Conservation (phyloP, 371 early-diverging fungal species). For the Amoeboaphelidium occidentale region DNA sequence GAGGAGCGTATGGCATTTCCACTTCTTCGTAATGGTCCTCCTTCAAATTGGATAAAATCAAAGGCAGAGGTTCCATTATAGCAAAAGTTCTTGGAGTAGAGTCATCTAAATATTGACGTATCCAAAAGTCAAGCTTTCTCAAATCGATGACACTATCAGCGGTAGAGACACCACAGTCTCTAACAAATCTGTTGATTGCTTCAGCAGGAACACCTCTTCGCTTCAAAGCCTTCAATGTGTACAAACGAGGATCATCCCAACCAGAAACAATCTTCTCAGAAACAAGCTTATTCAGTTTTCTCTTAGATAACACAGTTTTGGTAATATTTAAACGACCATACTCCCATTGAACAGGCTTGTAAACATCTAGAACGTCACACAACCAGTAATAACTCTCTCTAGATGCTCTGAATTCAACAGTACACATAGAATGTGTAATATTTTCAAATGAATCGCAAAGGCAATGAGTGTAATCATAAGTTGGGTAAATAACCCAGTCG, state of each 20-base stretch:
- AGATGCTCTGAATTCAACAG: conserved; percentile 85
- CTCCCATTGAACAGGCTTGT: conserved; percentile 99
- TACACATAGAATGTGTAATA: conserved; percentile 98
- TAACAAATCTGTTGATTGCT: conserved; percentile 96
- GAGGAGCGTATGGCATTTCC: conserved; percentile 62
- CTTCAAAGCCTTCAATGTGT: conserved; percentile 86
- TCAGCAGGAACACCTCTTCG: conserved; percentile 95
- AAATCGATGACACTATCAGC: conserved; percentile 65
- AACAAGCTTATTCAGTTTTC: conserved; percentile 85
- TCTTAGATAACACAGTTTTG: conserved; percentile 91
- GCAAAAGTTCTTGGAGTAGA: conserved; percentile 80
- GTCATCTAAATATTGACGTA: conserved; percentile 80
- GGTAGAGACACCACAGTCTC: conserved; percentile 79
- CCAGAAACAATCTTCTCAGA: conserved; percentile 47
- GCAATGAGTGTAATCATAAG: conserved; percentile 99
- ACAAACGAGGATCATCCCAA: conserved; percentile 98
- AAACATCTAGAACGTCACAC: conserved; percentile 88
- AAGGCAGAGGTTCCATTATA: conserved; percentile 61
- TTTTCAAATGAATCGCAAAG: conserved; percentile 97
- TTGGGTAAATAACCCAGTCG: conserved; percentile 95
- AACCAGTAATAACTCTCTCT: conserved; percentile 98
- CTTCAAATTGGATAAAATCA: conserved; percentile 61
- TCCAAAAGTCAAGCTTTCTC: conserved; percentile 78
- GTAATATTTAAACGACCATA: conserved; percentile 91
- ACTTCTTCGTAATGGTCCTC: conserved; percentile 44